phyloP scores from a whole-genome alignment of 139 green algal genomes.

The Ettlia oleoabundans region DNA sequence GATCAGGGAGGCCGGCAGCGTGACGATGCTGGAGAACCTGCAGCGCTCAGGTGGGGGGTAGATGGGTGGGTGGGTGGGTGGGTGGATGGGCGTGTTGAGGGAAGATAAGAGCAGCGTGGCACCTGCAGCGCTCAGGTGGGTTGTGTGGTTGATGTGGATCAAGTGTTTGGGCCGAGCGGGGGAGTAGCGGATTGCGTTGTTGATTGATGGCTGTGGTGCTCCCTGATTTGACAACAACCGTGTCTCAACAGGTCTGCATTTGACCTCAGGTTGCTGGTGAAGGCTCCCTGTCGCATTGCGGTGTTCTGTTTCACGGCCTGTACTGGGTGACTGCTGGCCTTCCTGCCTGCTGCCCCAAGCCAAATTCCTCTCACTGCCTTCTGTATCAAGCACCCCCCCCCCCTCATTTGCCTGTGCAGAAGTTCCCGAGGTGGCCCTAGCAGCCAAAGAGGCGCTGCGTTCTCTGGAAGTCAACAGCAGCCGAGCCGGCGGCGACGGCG shows the following conservation, averaged over 20 bases:
- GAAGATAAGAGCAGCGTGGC: not conserved
- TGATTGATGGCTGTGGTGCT: too few relatives aligned
- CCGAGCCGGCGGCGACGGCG: not conserved
- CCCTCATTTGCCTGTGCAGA: not conserved
- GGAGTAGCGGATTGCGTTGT: too few relatives aligned
- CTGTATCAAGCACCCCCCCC: not conserved
- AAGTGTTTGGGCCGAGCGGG: too few relatives aligned
- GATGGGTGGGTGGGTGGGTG: not conserved
- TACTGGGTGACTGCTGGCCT: too few relatives aligned
- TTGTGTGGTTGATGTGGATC: not conserved
- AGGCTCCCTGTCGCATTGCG: too few relatives aligned
- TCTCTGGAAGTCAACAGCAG: constrained; percentile 31
- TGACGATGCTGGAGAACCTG: constrained; percentile 30
- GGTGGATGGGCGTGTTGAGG: not conserved
- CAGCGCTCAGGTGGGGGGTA: constrained; percentile 2
- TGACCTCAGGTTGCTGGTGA: too few relatives aligned
- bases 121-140: not conserved
- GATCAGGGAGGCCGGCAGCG: constrained; percentile 28
- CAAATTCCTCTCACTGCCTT: not conserved
- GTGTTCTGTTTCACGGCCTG: too few relatives aligned
- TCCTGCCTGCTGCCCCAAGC: not conserved
- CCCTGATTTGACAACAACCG: too few relatives aligned
- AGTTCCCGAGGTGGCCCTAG: constrained; percentile 25
- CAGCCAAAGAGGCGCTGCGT: constrained; percentile 29
- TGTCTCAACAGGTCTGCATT: too few relatives aligned